Base-by-base conservation (phyloP, 2,329 filamentous ascomycete species). In the Stylonectria norvegica region DNA sequence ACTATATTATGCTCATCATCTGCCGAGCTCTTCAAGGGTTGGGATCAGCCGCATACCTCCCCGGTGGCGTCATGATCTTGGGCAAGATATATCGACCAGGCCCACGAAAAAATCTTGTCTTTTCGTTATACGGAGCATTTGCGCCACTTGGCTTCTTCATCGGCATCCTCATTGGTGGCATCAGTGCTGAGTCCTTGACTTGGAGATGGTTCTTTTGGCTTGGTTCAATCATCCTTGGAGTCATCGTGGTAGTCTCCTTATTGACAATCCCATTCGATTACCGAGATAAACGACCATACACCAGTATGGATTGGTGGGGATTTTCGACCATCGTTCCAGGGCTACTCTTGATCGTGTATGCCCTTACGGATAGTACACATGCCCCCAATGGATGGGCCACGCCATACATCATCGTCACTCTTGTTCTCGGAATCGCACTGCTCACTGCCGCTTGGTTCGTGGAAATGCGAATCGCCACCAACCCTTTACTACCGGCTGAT, bases 121-220 rank as follows among this genome's bases (percentile, higher is more conserved):
- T 78, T 48, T 67, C 69, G 14, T 49, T 86, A 63, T 73, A 83
- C 54, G 77, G 78, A 12, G 74, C 76, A 1, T 76, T 71, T 51
- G 76, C 76, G 0, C 70, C 73, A 0, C 53, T 79, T 5, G 79
- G 79, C 1, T 82, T 82, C 61, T 82, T 76, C 52, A 42, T 73
- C 10, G 84, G 84, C 2, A 84, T 87, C 41, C 78, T 87, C 52
- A 71, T 84, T 30, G 82, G 79, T 2, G 84, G 83, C 0, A 37
- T 85, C 0, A 67, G 75, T 2, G 76, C 74, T 1, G 77, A 86
- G 53, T 83, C 71, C 45, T 60, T 79, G 2, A 68, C 53, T 2
- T 87, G 83, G 82, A 60, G 75, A 4, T 85, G 79, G 80, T 87
- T 84, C 57, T 87, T 87, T 56, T 87, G 74, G 67, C 72, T 86